A percentile compares a stretch with the other conserved stretches of the same genome.
Evolutionary conservation across 1,284 basidiomycete genomes (phyloP).

Genomic region (Trichosporon sp.): DNA sequence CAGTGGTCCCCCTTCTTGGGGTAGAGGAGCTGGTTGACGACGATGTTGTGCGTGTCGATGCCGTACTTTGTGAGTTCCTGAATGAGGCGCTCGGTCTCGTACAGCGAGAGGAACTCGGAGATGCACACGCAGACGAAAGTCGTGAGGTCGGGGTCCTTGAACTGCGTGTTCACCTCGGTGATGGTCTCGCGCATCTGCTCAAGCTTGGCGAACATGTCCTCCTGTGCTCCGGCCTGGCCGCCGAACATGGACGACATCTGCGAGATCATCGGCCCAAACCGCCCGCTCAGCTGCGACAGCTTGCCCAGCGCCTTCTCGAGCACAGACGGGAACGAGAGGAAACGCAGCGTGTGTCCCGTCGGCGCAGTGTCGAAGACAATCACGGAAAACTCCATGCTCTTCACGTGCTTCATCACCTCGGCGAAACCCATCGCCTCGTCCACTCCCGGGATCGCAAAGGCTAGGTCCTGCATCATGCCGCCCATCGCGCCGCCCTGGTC

Average conservation of each 20-base stretch:
- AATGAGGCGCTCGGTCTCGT: conserved; percentile 95
- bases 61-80: conserved; percentile 94
- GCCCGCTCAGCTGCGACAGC: conserved; percentile 79
- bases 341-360: conserved; percentile 95
- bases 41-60: conserved; percentile 98
- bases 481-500: conserved; percentile 88
- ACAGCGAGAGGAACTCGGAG: conserved; percentile 94
- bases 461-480: conserved; percentile 98
- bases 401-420: conserved; percentile 99
- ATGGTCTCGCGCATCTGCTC: conserved; percentile 96
- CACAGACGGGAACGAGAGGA: conserved; percentile 95
- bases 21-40: conserved; percentile 95
- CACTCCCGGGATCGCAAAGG: conserved; percentile 97
- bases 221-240: conserved; percentile 65
- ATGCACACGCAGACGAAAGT: conserved; percentile 98
- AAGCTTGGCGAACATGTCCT: conserved; percentile 97
- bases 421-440: conserved; percentile 99
- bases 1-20: conserved; percentile 85
- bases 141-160: conserved; percentile 98
- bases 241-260: conserved; percentile 97
- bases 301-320: conserved; percentile 97
- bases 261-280: conserved; percentile 95
- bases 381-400: conserved; percentile 99
- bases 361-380: conserved; percentile 99
- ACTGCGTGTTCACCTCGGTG: conserved; percentile 97